A percentile compares a stretch with the other conserved stretches of the same genome.
Evolutionary conservation across 805 yeast genomes (phyloP).

Genomic region (Wickerhamiella sergipiensis): DNA sequence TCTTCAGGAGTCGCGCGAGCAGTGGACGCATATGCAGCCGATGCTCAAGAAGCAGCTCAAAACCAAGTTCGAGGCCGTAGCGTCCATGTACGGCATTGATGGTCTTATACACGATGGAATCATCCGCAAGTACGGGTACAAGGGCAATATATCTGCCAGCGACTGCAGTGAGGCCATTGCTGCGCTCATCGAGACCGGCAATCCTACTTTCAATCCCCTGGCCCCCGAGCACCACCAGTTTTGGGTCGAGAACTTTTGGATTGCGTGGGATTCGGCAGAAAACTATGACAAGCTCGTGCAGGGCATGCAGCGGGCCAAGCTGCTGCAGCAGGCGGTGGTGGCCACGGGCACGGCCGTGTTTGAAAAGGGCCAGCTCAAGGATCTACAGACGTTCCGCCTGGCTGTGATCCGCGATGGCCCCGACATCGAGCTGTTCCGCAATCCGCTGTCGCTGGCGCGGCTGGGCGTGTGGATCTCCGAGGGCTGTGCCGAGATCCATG

Average conservation of each 20-base stretch:
- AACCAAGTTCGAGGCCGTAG: constrained; percentile 50
- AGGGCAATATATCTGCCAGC: constrained; percentile 78
- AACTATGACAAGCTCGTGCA: constrained; percentile 39
- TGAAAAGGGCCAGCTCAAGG: constrained; percentile 68
- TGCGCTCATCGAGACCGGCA: constrained; percentile 53
- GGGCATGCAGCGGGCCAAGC: constrained; percentile 77
- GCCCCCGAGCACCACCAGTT: constrained; percentile 29
- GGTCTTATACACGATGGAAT: constrained; percentile 79
- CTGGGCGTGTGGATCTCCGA: constrained; percentile 87
- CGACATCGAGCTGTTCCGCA: constrained; percentile 59
- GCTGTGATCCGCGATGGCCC: constrained; percentile 87
- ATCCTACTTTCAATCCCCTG: neutral
- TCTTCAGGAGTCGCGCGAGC: constrained; percentile 73
- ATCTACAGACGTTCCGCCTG: constrained; percentile 64
- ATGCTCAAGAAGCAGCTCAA: constrained; percentile 61
- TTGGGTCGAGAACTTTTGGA: constrained; percentile 68
- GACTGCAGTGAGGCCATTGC: constrained; percentile 84
- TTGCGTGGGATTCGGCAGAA: constrained; percentile 50
- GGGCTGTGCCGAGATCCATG: constrained; percentile 69
- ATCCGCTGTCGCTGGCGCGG: constrained; percentile 74
- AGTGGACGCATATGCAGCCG: constrained; percentile 83
- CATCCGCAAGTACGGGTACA: constrained; percentile 70
- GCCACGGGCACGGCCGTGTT: constrained; percentile 80
- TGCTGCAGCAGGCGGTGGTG: constrained; percentile 70
- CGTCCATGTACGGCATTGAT: constrained; percentile 66